A percentile compares a stretch with the other conserved stretches of the same genome.
Evolutionary conservation across 192 early-diverging fungal species (phyloP).

Genomic region (Dissophora ornata): DNA sequence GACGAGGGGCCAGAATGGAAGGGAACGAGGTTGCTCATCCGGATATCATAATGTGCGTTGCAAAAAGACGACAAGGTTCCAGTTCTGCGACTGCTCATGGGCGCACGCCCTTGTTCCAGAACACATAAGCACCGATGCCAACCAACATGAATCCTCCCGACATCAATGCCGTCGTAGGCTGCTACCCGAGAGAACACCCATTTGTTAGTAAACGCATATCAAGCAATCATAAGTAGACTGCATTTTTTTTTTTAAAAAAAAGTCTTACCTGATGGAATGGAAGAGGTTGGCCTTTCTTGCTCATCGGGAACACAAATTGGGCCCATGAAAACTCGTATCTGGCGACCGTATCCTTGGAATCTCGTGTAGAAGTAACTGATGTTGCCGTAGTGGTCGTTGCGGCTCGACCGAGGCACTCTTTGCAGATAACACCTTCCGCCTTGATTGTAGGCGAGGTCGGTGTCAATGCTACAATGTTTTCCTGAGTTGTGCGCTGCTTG

Average conservation of each 20-base stretch:
- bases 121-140: constrained; percentile 33
- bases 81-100: no score
- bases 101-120: constrained; percentile 32
- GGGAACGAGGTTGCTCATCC: no score
- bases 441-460: constrained; percentile 7
- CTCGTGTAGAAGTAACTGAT: neutral
- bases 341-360: neutral
- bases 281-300: constrained; percentile 16
- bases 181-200: no score
- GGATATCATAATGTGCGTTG: no score
- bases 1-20: no score
- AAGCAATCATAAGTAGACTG: no score
- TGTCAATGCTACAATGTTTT: constrained; percentile 11
- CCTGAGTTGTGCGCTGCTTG: neutral
- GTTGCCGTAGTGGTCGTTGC: neutral
- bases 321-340: constrained; percentile 38
- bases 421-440: no score
- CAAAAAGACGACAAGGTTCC: no score
- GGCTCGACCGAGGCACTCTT: no score
- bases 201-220: no score
- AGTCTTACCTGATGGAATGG: constrained; percentile 40
- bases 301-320: constrained; percentile 10
- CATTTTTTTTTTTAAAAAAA: no score
- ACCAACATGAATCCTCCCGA: constrained; percentile 48
- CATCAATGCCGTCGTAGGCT: constrained; percentile 28